Evolutionary conservation across 441 rosid species (phyloP).

Genomic region (Adansonia gregorii): DNA sequence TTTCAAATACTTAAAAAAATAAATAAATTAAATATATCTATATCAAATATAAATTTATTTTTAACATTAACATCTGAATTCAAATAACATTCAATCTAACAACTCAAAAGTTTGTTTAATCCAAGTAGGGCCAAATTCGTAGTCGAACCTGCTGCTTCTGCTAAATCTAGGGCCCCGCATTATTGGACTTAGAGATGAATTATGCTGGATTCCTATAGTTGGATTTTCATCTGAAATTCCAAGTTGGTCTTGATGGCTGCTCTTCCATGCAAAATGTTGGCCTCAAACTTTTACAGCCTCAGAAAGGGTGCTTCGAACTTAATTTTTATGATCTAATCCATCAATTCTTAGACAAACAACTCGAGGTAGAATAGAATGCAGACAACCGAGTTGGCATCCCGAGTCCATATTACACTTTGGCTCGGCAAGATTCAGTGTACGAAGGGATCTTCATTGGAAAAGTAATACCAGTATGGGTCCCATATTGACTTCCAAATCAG

Average conservation of each 20-base stretch:
- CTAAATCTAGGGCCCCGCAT: not conserved
- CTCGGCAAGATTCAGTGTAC: conserved; percentile 17
- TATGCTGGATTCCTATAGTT: not conserved
- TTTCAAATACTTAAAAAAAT: too few species aligned
- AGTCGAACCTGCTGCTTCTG: not conserved
- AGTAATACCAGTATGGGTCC: conserved; percentile 13
- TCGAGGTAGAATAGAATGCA: not conserved
- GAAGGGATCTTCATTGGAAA: conserved; percentile 17
- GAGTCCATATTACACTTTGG: not conserved
- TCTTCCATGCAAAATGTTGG: too few species aligned
- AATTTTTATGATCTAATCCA: not conserved
- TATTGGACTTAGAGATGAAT: not conserved
- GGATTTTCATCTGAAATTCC: not conserved
- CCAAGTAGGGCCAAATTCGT: not conserved
- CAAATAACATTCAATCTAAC: too few species aligned
- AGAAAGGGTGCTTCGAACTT: not conserved
- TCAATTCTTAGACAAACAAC: too few species aligned
- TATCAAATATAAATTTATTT: too few species aligned
- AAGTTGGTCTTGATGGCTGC: not conserved
- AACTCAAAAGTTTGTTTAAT: not conserved
- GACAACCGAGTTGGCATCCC: conserved; percentile 18
- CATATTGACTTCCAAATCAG: not conserved
- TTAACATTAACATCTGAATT: too few species aligned
- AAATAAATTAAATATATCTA: too few species aligned
- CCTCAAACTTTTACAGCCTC: not conserved